Evolutionary conservation across 352 stramenopile species (phyloP).

Genomic region (Globisporangium irregulare): DNA sequence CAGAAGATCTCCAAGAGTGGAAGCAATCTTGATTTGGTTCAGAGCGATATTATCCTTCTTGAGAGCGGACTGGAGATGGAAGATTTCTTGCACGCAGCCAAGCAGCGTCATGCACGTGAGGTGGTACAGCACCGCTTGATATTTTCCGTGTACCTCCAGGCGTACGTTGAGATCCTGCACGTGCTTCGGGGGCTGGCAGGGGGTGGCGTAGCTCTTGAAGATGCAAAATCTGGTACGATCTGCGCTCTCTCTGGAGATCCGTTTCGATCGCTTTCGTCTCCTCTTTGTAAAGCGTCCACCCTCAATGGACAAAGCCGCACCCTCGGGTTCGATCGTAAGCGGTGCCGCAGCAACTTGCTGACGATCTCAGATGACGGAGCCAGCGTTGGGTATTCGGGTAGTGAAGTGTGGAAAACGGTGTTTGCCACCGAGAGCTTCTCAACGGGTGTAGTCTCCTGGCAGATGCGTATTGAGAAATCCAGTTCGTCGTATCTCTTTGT

Average conservation of each 20-base stretch:
- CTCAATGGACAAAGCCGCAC: not conserved
- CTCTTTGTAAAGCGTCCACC: not conserved
- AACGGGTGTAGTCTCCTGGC: constrained; percentile 77
- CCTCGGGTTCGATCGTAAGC: constrained; percentile 57
- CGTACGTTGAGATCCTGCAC: constrained; percentile 57
- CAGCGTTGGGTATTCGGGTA: constrained; percentile 65
- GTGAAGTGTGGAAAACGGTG: constrained; percentile 90
- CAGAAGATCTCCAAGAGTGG: constrained; percentile 1
- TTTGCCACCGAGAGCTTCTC: constrained; percentile 67
- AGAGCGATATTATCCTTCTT: constrained; percentile 14
- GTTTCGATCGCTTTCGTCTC: constrained; percentile 10
- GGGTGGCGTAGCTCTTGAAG: no score
- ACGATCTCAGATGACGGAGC: constrained; percentile 61
- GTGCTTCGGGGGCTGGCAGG: constrained; percentile 16
- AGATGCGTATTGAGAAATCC: constrained; percentile 93
- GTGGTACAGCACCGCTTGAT: constrained; percentile 53
- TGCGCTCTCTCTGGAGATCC: constrained; percentile 1
- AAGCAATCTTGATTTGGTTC: not conserved
- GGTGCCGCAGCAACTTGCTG: constrained; percentile 60
- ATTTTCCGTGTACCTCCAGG: constrained; percentile 72
- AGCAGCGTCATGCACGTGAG: constrained; percentile 50
- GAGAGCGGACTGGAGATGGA: constrained; percentile 19
- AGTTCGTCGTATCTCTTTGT: constrained; percentile 97
- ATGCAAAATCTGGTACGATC: not conserved
- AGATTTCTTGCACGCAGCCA: constrained; percentile 50